phyloP scores from a whole-genome alignment of 352 stramenopile genomes.

The Phytophthora meadii region DNA sequence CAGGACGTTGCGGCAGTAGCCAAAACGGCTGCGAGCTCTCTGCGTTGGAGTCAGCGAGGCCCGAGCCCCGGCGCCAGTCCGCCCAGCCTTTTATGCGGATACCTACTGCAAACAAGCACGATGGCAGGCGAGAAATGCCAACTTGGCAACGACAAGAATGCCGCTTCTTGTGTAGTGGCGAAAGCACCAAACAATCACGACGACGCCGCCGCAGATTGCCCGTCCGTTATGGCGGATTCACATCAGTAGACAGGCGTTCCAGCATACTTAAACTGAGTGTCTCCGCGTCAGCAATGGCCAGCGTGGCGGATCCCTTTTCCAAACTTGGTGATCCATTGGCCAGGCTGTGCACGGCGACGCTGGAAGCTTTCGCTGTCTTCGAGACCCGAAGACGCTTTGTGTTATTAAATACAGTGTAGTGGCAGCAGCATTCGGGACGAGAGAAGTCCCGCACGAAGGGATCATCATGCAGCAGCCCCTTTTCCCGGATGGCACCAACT shows the following conservation, averaged over 20 bases:
- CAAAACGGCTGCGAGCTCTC: constrained; percentile 25
- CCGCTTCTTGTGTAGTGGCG: neutral
- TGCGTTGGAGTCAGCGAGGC: constrained; percentile 25
- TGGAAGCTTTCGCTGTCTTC: neutral
- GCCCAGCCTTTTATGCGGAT: constrained; percentile 9
- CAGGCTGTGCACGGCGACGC: constrained; percentile 2
- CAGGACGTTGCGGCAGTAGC: constrained; percentile 7
- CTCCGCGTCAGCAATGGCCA: constrained; percentile 16
- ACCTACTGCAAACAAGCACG: neutral
- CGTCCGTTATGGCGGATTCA: constrained; percentile 22
- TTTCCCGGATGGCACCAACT: constrained; percentile 3
- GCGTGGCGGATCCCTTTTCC: constrained; percentile 20
- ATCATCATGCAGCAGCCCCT: constrained; percentile 13
- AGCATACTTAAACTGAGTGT: constrained; percentile 23
- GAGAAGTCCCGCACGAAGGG: constrained; percentile 14
- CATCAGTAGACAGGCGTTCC: constrained; percentile 27
- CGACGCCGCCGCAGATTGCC: neutral
- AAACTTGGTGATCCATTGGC: constrained; percentile 13
- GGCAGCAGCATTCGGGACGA: neutral
- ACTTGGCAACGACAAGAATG: no score
- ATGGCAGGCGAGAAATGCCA: no score
- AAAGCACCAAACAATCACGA: neutral
- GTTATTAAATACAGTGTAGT: neutral
- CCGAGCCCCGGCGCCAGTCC: constrained; percentile 18
- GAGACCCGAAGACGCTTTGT: neutral